Percentiles rank a stretch among this genome's conserved stretches.
Conservation (phyloP, 1,284 basidiomycete genomes). For the Ceraceosorus guamensis region DNA sequence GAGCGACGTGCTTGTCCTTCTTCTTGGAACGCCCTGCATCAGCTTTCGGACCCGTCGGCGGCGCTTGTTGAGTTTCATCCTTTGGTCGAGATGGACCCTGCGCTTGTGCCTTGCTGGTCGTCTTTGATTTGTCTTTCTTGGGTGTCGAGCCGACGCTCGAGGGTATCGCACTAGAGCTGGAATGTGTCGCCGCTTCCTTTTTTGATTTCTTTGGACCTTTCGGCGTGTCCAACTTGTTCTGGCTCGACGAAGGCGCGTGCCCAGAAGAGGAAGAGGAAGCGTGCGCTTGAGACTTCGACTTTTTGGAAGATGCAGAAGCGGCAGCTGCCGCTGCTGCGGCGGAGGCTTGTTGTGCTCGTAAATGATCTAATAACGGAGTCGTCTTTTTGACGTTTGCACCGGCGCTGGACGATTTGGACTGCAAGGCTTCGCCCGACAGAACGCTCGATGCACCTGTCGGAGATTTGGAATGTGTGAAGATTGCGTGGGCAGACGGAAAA, state of each 20-base stretch:
- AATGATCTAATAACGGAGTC: slow-evolving; percentile 34
- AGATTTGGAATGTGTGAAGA: not conserved
- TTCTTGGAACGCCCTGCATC: too few relatives aligned
- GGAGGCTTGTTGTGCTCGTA: slow-evolving; percentile 22
- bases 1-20: too few relatives aligned
- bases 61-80: not conserved
- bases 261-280: slow-evolving; percentile 4
- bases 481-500: not conserved
- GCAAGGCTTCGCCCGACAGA: slow-evolving; percentile 1
- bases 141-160: too few relatives aligned
- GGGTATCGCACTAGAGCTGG: not conserved
- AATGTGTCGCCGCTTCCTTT: slow-evolving; percentile 3
- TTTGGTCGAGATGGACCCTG: not conserved
- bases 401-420: slow-evolving; percentile 12
- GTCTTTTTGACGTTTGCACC: slow-evolving; percentile 15
- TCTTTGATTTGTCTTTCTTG: not conserved
- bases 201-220: not conserved
- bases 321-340: slow-evolving; percentile 13
- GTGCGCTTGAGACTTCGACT: slow-evolving; percentile 1
- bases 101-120: not conserved
- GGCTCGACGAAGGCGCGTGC: not conserved
- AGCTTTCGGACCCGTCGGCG: not conserved
- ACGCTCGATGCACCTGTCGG: not conserved
- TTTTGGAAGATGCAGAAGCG: slow-evolving; percentile 12
- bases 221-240: not conserved